Conservation (phyloP, 208 protist genomes). For the Wallacemonas sp. region DNA sequence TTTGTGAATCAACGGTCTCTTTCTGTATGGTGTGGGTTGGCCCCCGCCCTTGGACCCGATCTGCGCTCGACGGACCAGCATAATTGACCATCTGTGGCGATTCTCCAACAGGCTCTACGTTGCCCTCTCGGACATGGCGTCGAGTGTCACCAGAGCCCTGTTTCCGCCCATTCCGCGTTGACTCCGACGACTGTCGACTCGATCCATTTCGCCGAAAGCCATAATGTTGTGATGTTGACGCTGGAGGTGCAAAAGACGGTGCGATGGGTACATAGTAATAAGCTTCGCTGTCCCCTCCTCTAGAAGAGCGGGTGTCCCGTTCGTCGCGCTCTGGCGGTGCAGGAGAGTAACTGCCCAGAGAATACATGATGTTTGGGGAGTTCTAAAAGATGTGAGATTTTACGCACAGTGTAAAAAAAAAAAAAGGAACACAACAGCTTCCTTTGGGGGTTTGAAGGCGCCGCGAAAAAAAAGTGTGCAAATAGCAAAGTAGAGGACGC, state of each 20-base stretch:
- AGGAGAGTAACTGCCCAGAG: conserved; percentile 5
- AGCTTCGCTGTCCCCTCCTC: background rate
- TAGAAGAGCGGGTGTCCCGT: background rate
- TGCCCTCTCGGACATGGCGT: background rate
- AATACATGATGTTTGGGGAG: conserved; percentile 3
- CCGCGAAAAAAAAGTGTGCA: background rate
- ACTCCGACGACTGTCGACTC: background rate
- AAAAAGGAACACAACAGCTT: background rate
- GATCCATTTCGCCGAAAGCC: conserved; percentile 19
- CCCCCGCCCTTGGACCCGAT: background rate
- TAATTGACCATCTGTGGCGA: background rate
- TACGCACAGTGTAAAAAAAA: conserved; percentile 5
- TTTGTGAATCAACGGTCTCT: background rate
- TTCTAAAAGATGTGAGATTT: background rate
- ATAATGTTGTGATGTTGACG: conserved; percentile 29
- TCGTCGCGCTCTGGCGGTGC: background rate
- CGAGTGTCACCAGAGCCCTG: conserved; percentile 1
- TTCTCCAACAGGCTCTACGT: background rate
- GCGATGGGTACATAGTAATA: conserved; percentile 13
- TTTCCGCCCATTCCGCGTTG: conserved; percentile 1
- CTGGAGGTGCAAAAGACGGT: conserved; percentile 22
- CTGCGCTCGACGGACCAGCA: background rate
- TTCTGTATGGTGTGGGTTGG: background rate
- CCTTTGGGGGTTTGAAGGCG: too few relatives aligned
- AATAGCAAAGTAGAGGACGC: background rate